phyloP scores from a whole-genome alignment of 2,329 filamentous ascomycete species.

The Aspergillus glaucus region DNA sequence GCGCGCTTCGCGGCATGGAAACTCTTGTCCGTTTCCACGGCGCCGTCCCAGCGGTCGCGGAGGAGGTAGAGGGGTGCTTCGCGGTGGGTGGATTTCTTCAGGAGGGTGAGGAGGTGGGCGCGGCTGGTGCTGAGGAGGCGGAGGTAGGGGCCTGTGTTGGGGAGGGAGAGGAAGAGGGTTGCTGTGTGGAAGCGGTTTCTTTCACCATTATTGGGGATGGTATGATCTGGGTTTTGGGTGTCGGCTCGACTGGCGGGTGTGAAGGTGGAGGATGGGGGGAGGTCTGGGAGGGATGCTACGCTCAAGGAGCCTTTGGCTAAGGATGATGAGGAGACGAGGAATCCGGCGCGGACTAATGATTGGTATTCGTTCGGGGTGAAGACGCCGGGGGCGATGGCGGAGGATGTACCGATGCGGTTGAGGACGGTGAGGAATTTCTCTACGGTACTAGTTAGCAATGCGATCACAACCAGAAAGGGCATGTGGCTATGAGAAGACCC shows the following conservation, averaged over 20 bases:
- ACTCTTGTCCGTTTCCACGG: slow-evolving; percentile 41
- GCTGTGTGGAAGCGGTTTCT: slow-evolving; percentile 16
- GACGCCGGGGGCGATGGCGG: slow-evolving; percentile 39
- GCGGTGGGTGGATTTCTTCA: slow-evolving; percentile 47
- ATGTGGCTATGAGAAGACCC: slow-evolving; percentile 16
- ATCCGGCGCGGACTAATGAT: slow-evolving; percentile 47
- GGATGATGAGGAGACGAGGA: slow-evolving; percentile 47
- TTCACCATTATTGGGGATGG: background rate
- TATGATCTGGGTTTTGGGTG: background rate
- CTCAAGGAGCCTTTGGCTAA: slow-evolving; percentile 34
- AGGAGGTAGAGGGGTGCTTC: slow-evolving; percentile 51
- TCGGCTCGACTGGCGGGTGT: slow-evolving; percentile 23
- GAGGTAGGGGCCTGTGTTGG: slow-evolving; percentile 55
- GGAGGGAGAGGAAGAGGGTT: slow-evolving; percentile 50
- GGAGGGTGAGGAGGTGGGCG: slow-evolving; percentile 47
- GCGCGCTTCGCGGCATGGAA: slow-evolving; percentile 47
- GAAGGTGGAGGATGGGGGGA: slow-evolving; percentile 14
- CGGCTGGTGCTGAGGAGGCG: slow-evolving; percentile 51
- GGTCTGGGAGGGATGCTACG: slow-evolving; percentile 34
- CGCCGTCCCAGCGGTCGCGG: slow-evolving; percentile 59
- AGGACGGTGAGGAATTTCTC: slow-evolving; percentile 49
- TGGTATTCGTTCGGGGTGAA: slow-evolving; percentile 45
- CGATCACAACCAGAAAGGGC: slow-evolving; percentile 1
- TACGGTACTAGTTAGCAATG: slow-evolving; percentile 10
- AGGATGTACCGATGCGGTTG: slow-evolving; percentile 40